Evolutionary conservation across 2,329 filamentous ascomycete species (phyloP), one percentile per base, ranked within the genome.

Genomic region (Thermochaetoides dissita): DNA sequence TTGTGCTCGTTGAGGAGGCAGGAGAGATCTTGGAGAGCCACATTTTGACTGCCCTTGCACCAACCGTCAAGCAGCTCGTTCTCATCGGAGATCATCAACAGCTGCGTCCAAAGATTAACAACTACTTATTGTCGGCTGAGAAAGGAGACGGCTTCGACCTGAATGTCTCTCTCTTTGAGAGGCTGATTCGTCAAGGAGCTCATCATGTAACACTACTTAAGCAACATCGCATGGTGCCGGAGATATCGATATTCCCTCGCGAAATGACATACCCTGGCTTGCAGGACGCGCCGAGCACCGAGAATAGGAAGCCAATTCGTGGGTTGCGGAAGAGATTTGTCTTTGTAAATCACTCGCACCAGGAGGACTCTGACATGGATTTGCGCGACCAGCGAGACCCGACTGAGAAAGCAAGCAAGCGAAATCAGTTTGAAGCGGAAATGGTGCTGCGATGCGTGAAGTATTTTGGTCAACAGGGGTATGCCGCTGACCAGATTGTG

Each of bases 381-480:
- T 51, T 74, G 0, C 54, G 53, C 0, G 76, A 81, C 41, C 60
- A 62, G 6, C 62, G 63, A 6, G 76, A 83, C 35, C 59, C 61
- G 1, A 64, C 58, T 0, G 48, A 63, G 1, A 69, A 65, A 11
- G 60, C 65, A 0, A 79, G 69, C 51, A 83, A 79, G 50, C 64
- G 69, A 39, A 87, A 87, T 47, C 11, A 36, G 0, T 81, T 76
- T 38, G 83, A 87, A 52, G 81, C 67, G 0, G 57, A 74, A 0
- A 80, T 87, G 69, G 69, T 81, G 0, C 55, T 85, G 12, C 74
- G 70, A 47, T 70, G 69, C 39, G 73, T 87, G 1, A 69, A 67
- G 6, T 85, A 84, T 49, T 59, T 88, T 0, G 75, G 64, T 0
- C 82, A 84, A 46, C 81, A 88, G 49, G 80, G 80, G 0, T 87